Evolutionary conservation across 1,284 basidiomycete species (phyloP), one percentile per base, ranked within the genome.

Genomic region (Leucocoprinus gongylophorus): DNA sequence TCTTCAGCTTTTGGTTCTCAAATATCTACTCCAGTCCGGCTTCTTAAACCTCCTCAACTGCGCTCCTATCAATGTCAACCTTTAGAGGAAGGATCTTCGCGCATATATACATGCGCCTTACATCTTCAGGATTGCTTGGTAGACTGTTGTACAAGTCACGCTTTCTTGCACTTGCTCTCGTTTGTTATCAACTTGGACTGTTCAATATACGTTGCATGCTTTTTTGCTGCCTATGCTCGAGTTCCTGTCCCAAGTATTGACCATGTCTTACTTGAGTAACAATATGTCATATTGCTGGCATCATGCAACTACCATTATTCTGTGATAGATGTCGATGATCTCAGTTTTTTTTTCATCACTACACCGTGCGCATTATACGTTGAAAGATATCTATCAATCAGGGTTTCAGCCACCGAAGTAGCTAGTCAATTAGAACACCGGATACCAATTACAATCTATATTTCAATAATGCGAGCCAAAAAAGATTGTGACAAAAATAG

Each of bases 31-130:
- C 26, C 15, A 55, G 49, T 18, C 30, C 30, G 48, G 48, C 21
- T 41, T 50, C 21, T 9, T 54, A 28, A 50, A 48, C 30, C 32
- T 32, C 21, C 28, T 54, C n/a, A 44, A 42, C 33, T 54, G 53
- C 18, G 12, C 48, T 17, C 62, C 64, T 7, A 48, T 67, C 50
- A 66, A 63, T 54, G 13, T 67, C 50, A 64, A 58, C 53, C 8
- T 68, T 54, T 59, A 50, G 46, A 33, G 20, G 5, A 13, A 3
- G 3, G 20, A 2, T 8, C 30, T 30, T 20, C 9, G 39, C 5
- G 39, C 39, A 21, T 21, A 21, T 40, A 21, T 40, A 12, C 32
- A n/a, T 47, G 33, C 33, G 10, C 15, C 21, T 8, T 40, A 17
- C 26, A 20, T 18, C 35, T 47, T 29, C 21, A 26, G 35, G 46